These are phyloP conservation scores for Cicer pinnatifidum DNA, from an alignment of 306 rosid species.

Conservation along the genomic window DNA sequence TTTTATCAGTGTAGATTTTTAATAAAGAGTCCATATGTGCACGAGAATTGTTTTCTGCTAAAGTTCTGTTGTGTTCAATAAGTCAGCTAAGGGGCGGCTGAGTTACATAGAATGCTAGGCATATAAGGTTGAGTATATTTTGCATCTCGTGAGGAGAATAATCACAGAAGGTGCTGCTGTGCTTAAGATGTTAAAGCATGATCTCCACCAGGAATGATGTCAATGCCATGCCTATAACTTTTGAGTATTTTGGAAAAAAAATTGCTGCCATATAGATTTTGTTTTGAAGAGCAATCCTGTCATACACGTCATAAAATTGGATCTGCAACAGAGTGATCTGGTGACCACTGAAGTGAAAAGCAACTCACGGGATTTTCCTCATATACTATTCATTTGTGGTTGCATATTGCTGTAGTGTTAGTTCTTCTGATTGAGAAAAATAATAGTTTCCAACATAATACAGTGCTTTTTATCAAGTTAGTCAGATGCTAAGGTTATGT, in stretches of 20 bases:
- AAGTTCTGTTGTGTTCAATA: slow-evolving; percentile 40
- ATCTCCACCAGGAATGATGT: slow-evolving; percentile 34
- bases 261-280: slow-evolving; percentile 32
- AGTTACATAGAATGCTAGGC: slow-evolving; percentile 35
- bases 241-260: slow-evolving; percentile 42
- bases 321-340: slow-evolving; percentile 42
- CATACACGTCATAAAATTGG: slow-evolving; percentile 42
- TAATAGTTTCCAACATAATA: slow-evolving; percentile 19
- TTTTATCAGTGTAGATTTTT: slow-evolving; percentile 40
- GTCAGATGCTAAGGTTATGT: slow-evolving; percentile 44
- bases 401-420: slow-evolving; percentile 25
- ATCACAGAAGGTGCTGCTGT: slow-evolving; percentile 42
- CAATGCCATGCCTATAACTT: slow-evolving; percentile 9
- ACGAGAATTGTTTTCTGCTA: slow-evolving; percentile 42
- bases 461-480: slow-evolving; percentile 42
- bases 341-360: slow-evolving; percentile 43
- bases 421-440: slow-evolving; percentile 44
- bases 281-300: slow-evolving; percentile 39
- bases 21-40: slow-evolving; percentile 37
- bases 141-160: slow-evolving; percentile 36
- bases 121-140: slow-evolving; percentile 37
- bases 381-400: slow-evolving; percentile 40
- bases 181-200: slow-evolving; percentile 35
- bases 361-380: slow-evolving; percentile 30
- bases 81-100: slow-evolving; percentile 42